Conservation (phyloP, 441 rosid genomes). For the Gossypium laxum region DNA sequence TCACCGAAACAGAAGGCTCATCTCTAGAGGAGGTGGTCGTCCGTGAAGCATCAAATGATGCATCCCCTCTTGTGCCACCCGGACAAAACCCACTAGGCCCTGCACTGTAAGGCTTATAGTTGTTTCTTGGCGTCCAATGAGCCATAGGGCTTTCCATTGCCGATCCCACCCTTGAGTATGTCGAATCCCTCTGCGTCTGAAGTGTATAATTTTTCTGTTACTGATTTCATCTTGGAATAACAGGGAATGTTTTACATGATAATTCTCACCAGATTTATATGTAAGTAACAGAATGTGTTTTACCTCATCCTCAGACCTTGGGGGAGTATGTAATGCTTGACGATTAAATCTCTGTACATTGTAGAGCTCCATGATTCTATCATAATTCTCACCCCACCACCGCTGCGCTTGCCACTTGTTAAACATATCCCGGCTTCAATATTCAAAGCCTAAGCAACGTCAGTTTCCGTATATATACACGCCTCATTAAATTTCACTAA, state of each 20-base stretch:
- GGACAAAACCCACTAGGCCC: constrained; percentile 48
- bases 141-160: constrained; percentile 65
- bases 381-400: constrained; percentile 99
- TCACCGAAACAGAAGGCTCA: constrained; percentile 65
- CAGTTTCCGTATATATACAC: constrained; percentile 19
- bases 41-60: constrained; percentile 52
- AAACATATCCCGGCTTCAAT: constrained; percentile 85
- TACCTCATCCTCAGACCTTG: constrained; percentile 90
- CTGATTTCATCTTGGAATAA: not conserved
- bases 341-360: constrained; percentile 94
- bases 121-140: constrained; percentile 67
- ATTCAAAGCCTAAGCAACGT: constrained; percentile 16
- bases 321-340: constrained; percentile 83
- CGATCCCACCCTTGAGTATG: constrained; percentile 62
- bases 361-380: constrained; percentile 90
- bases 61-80: constrained; percentile 34
- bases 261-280: not conserved
- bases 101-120: constrained; percentile 48
- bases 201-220: not conserved
- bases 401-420: constrained; percentile 96
- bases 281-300: not conserved
- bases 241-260: not conserved
- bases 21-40: constrained; percentile 83
- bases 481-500: not conserved
- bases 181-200: constrained; percentile 63